phyloP scores from a whole-genome alignment of 169 alveolate species.

The Eimeria zaria region DNA sequence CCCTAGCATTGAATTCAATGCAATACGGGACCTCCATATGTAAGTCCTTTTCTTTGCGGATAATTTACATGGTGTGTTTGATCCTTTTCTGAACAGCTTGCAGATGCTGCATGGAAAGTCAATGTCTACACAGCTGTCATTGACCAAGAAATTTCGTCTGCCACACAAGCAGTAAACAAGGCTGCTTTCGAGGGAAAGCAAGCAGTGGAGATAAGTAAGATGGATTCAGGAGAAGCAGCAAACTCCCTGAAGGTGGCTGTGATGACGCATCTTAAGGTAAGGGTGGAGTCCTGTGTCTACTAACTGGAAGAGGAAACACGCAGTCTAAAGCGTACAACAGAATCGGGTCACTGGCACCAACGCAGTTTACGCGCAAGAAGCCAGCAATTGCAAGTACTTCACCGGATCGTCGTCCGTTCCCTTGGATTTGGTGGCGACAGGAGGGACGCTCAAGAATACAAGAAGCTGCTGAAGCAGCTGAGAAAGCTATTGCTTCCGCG shows the following conservation, averaged over 20 bases:
- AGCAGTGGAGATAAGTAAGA: not conserved
- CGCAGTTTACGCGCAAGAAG: not conserved
- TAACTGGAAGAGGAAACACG: not conserved
- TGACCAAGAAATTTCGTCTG: not conserved
- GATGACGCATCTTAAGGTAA: conserved; percentile 34
- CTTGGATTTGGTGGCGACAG: not conserved
- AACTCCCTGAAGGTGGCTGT: conserved; percentile 34
- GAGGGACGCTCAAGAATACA: conserved; percentile 58
- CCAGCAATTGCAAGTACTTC: not conserved
- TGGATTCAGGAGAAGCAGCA: conserved; percentile 32
- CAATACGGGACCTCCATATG: not conserved
- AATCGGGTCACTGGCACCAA: not conserved
- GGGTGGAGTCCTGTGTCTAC: not conserved
- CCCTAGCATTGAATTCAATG: not conserved
- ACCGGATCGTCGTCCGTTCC: not conserved
- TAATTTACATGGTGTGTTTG: not conserved
- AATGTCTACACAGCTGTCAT: conserved; percentile 30
- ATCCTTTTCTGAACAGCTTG: not conserved
- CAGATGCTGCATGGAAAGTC: conserved; percentile 35
- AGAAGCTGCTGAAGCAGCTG: conserved; percentile 43
- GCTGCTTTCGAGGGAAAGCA: conserved; percentile 49
- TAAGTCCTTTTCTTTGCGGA: not conserved
- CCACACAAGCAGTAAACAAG: conserved; percentile 34
- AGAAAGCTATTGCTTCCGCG: conserved; percentile 10
- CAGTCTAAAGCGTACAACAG: not conserved